Percentiles rank a stretch among this genome's conserved stretches.
phyloP scores from a whole-genome alignment of 2,329 filamentous ascomycete species.

The Teratosphaeria pseudoeucalypti region DNA sequence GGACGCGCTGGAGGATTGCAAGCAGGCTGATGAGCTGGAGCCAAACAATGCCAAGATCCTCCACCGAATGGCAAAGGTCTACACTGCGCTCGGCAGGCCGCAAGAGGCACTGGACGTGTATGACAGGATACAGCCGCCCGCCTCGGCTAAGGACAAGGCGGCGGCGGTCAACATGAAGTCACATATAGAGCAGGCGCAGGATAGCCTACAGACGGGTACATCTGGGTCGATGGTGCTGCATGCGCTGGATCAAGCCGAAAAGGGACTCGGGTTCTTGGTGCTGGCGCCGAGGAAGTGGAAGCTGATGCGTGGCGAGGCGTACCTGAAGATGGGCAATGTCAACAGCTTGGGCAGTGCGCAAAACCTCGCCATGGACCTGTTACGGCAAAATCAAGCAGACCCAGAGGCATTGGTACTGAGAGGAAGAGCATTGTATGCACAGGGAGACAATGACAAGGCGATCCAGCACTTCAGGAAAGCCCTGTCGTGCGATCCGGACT shows the following conservation, averaged over 20 bases:
- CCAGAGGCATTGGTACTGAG: constrained; percentile 87
- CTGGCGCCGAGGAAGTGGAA: constrained; percentile 85
- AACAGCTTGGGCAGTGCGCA: constrained; percentile 87
- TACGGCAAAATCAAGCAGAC: constrained; percentile 80
- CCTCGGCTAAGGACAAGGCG: constrained; percentile 74
- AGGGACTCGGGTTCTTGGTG: constrained; percentile 63
- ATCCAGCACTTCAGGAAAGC: constrained; percentile 87
- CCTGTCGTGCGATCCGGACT: constrained; percentile 82
- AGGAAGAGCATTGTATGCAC: constrained; percentile 75
- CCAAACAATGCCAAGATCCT: constrained; percentile 80
- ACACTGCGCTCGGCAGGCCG: constrained; percentile 76
- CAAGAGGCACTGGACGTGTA: constrained; percentile 79
- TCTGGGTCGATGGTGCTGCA: constrained; percentile 86
- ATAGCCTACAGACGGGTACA: constrained; percentile 62
- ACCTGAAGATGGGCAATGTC: constrained; percentile 80
- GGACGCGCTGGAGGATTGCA: constrained; percentile 78
- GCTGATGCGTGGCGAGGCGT: constrained; percentile 81
- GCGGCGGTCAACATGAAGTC: constrained; percentile 76
- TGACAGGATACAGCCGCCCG: constrained; percentile 65
- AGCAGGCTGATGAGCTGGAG: constrained; percentile 70
- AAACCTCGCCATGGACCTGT: constrained; percentile 78
- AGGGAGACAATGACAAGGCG: constrained; percentile 92
- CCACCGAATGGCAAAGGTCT: constrained; percentile 77
- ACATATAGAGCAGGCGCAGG: constrained; percentile 69
- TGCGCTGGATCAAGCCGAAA: constrained; percentile 82